These are phyloP conservation scores for Sporisorium exsertum DNA, from an alignment of 1,284 basidiomycete species.

Conservation along the genomic window DNA sequence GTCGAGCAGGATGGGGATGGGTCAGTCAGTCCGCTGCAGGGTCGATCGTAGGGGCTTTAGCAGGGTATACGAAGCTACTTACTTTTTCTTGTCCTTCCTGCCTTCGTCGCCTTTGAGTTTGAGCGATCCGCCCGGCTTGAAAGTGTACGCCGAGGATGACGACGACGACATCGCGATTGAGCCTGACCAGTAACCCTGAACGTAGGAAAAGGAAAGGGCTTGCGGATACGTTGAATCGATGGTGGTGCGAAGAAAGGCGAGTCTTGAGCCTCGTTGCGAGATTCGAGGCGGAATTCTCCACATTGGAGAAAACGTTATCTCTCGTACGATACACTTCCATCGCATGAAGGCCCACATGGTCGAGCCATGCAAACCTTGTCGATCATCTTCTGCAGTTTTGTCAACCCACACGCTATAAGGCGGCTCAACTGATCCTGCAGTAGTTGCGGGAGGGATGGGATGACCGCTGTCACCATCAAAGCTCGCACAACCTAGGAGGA, in stretches of 20 bases:
- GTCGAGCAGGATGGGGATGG: background rate
- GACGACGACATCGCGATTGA: conserved; percentile 19
- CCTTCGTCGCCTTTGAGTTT: conserved; percentile 62
- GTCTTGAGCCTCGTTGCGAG: too few species aligned
- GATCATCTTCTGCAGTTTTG: background rate
- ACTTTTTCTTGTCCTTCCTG: conserved; percentile 51
- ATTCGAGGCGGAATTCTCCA: background rate
- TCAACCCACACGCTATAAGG: too few species aligned
- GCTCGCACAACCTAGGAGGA: background rate
- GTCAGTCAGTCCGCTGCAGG: background rate
- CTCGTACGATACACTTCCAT: conserved; percentile 1
- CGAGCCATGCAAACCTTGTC: background rate
- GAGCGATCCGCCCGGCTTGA: conserved; percentile 65
- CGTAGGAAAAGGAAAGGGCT: background rate
- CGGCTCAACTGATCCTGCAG: too few species aligned
- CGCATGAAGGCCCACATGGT: background rate
- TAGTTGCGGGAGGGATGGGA: too few species aligned
- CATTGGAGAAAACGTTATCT: background rate
- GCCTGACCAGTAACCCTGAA: too few species aligned
- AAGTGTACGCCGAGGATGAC: conserved; percentile 54
- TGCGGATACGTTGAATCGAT: background rate
- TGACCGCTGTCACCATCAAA: background rate
- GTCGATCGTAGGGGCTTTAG: background rate
- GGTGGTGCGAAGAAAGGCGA: background rate
- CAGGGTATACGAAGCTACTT: conserved; percentile 13